Base-by-base conservation (phyloP, 306 rosid species). In the Lupinus albus region DNA sequence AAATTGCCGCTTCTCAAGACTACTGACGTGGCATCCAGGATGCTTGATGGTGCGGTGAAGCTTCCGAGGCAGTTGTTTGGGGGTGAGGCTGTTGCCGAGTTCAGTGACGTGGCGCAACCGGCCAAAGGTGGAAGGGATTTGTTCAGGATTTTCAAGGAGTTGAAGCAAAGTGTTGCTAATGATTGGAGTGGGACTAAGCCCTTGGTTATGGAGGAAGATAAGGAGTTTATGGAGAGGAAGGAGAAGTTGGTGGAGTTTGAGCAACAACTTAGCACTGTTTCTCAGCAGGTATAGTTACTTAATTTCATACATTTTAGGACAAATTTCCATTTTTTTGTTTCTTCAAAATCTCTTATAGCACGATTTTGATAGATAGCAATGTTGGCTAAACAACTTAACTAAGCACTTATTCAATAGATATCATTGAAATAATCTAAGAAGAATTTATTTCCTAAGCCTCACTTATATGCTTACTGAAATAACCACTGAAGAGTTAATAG, bases 41-140 rank as follows among this genome's bases (percentile, higher is more conserved):
- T 93, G 99, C 89, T 93, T 0, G 99, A 93, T 12, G 97, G 97
- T 28, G 99, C 97, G 0, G 92, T 81, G 75, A 90, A 82, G 73
- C 82, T 93, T 4, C 97, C 99, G 0, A 76, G 74, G 78, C 99
- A 93, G 80, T 61, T 93, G 77, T 66, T 93, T 7, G 84, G 85
- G 14, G 83, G 86, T 0, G 84, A 81, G 63, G n/a, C 32, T 3
- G 71, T 77, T 2, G 87, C 78, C 61, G 80, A 81, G 13, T 17
- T 53, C 11, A 85, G 72, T 12, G 99, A 90, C 66, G 94, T 82
- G 70, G 89, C 77, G 30, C 99, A 93, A 78, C 97, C 96, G 0
- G 97, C 95, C 0, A 93, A 59, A 67, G 96, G 92, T 1, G 99
- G 99, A 42, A 88, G 89, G 73, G 97, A 93, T 66, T 85, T 93